Percentiles rank a stretch among this genome's conserved stretches.
These are phyloP conservation scores for Aegilops umbellulata DNA, from an alignment of 176 grass and related monocot species.

Conservation along the genomic window DNA sequence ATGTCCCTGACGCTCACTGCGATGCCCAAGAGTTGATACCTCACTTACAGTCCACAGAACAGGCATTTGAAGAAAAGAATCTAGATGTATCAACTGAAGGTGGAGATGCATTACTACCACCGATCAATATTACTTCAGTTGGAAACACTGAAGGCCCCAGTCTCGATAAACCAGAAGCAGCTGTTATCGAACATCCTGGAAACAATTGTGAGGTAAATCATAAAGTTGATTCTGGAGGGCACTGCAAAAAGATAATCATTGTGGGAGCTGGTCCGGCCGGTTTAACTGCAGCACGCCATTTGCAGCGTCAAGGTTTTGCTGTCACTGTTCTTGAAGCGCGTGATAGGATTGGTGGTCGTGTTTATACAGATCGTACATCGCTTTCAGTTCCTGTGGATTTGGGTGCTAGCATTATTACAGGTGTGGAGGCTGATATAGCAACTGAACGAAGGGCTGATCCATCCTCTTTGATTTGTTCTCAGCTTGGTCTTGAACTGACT, in stretches of 20 bases:
- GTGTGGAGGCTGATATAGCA: constrained; percentile 91
- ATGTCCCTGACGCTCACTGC: constrained; percentile 2
- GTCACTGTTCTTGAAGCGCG: constrained; percentile 96
- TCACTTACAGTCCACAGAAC: constrained; percentile 15
- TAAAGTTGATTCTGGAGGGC: constrained; percentile 31
- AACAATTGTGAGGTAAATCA: constrained; percentile 20
- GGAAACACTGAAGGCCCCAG: constrained; percentile 23
- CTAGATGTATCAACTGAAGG: constrained; percentile 16
- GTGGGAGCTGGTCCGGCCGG: constrained; percentile 96
- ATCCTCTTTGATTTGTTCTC: constrained; percentile 91
- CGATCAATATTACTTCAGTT: constrained; percentile 23
- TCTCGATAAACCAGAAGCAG: constrained; percentile 27
- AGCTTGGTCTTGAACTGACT: constrained; percentile 90
- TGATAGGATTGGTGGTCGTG: constrained; percentile 85
- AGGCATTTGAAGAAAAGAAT: constrained; percentile 34
- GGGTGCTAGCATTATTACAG: constrained; percentile 99
- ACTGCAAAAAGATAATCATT: constrained; percentile 64
- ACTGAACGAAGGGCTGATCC: constrained; percentile 95
- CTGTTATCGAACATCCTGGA: constrained; percentile 24
- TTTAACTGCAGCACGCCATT: constrained; percentile 89
- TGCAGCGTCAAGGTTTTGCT: constrained; percentile 78
- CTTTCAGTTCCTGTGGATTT: constrained; percentile 99
- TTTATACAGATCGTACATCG: constrained; percentile 78
- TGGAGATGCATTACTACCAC: constrained; percentile 24
- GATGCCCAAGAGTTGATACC: constrained; percentile 28